These are phyloP conservation scores for Anthostomella pinea DNA, from an alignment of 2,329 filamentous ascomycete species.

Conservation along the genomic window DNA sequence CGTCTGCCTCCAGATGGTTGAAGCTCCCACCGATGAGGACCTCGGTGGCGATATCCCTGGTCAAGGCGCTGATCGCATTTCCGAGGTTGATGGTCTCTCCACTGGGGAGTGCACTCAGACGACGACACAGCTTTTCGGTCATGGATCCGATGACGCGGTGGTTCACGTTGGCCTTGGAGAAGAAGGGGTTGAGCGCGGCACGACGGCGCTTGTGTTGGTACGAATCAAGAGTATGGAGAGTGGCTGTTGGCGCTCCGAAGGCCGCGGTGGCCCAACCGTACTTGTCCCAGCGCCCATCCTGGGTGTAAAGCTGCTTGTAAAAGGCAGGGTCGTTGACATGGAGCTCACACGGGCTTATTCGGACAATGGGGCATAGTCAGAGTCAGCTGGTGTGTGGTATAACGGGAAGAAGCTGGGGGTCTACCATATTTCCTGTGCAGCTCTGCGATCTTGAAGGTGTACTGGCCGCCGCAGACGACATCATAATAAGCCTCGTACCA, in stretches of 20 bases:
- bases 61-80: slow-evolving; percentile 2
- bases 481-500: slow-evolving; percentile 12
- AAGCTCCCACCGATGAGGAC: slow-evolving; percentile 2
- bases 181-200: slow-evolving; percentile 2
- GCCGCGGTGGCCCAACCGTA: slow-evolving; percentile 3
- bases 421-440: slow-evolving; percentile 9
- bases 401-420: not conserved
- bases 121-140: not conserved
- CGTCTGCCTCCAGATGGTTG: slow-evolving; percentile 11
- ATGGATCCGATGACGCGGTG: not conserved
- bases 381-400: not conserved
- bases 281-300: slow-evolving; percentile 4
- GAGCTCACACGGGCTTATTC: slow-evolving; percentile 2
- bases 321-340: slow-evolving; percentile 5
- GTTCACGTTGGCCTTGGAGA: slow-evolving; percentile 4
- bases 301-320: slow-evolving; percentile 2
- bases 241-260: not conserved
- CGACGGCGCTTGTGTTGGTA: slow-evolving; percentile 2
- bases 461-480: slow-evolving; percentile 3
- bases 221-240: not conserved
- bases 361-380: slow-evolving; percentile 2
- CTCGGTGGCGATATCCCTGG: slow-evolving; percentile 6
- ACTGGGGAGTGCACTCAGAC: not conserved
- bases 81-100: slow-evolving; percentile 1
- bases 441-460: slow-evolving; percentile 7